A percentile compares a stretch with the other conserved stretches of the same genome.
Evolutionary conservation across 192 early-diverging fungal genomes (phyloP).

Genomic region (Coemansia sp.): DNA sequence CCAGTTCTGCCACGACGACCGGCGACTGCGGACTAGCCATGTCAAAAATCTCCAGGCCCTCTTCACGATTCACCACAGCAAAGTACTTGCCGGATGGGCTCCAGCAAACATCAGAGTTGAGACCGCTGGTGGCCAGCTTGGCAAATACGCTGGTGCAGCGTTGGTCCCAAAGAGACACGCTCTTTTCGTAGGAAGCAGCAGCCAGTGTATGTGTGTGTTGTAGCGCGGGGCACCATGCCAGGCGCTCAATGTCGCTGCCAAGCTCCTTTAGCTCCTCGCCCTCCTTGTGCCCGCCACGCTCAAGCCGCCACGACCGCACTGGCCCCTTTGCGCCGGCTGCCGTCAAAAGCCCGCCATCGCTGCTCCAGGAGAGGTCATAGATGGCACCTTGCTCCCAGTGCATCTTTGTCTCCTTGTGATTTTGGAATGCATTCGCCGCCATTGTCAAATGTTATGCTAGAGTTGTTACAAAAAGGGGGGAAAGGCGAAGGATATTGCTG

Average conservation of each 20-base stretch:
- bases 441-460: background rate
- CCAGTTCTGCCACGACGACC: constrained; percentile 21
- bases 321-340: constrained; percentile 34
- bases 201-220: constrained; percentile 19
- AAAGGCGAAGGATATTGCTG: too few species aligned
- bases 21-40: constrained; percentile 7
- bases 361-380: constrained; percentile 48
- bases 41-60: constrained; percentile 41
- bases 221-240: constrained; percentile 35
- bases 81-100: constrained; percentile 35
- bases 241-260: constrained; percentile 27
- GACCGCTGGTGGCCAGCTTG: constrained; percentile 13
- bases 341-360: constrained; percentile 43
- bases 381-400: constrained; percentile 47
- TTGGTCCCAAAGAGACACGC: constrained; percentile 42
- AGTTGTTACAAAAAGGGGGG: background rate
- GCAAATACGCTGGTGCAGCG: background rate
- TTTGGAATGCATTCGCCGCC: constrained; percentile 8
- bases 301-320: constrained; percentile 39
- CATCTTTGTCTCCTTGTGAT: constrained; percentile 38
- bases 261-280: constrained; percentile 42
- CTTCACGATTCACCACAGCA: constrained; percentile 26
- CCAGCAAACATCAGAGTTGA: constrained; percentile 38
- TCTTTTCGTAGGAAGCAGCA: constrained; percentile 36
- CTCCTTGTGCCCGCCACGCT: constrained; percentile 48